phyloP scores from a whole-genome alignment of 2,329 filamentous ascomycete species.

The Ophiostoma ulmi region DNA sequence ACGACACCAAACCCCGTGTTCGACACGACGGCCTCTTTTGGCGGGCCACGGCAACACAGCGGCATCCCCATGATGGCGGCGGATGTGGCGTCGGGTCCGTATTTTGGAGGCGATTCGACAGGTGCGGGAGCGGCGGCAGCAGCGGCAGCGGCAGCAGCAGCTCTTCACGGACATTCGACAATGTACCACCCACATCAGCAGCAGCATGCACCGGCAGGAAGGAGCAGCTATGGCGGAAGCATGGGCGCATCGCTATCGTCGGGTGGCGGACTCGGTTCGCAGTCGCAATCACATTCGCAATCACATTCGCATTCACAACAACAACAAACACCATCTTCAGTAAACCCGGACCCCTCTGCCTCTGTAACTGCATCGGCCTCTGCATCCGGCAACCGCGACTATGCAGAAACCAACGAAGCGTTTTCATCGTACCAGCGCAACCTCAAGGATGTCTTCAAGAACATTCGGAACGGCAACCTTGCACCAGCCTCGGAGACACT shows the following conservation, averaged over 20 bases:
- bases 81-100: slow-evolving; percentile 65
- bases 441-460: slow-evolving; percentile 64
- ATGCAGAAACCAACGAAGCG: slow-evolving; percentile 50
- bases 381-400: slow-evolving; percentile 15
- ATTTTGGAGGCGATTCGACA: slow-evolving; percentile 65
- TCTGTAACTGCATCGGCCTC: background rate
- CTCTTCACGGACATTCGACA: slow-evolving; percentile 46
- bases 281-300: background rate
- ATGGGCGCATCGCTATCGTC: slow-evolving; percentile 37
- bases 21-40: slow-evolving; percentile 70
- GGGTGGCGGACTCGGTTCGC: slow-evolving; percentile 41
- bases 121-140: slow-evolving; percentile 48
- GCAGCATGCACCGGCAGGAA: slow-evolving; percentile 45
- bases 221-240: slow-evolving; percentile 44
- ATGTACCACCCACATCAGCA: slow-evolving; percentile 51
- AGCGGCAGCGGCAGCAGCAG: slow-evolving; percentile 47
- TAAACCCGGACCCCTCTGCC: background rate
- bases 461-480: slow-evolving; percentile 53
- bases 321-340: background rate
- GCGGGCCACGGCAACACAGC: slow-evolving; percentile 68
- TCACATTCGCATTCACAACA: background rate
- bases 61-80: slow-evolving; percentile 67
- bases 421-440: slow-evolving; percentile 61
- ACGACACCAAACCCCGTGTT: slow-evolving; percentile 59
- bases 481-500: slow-evolving; percentile 50